A percentile compares a stretch with the other conserved stretches of the same genome.
Conservation (phyloP, 148 eudicot genomes). For the Hydrangea macrophylla region DNA sequence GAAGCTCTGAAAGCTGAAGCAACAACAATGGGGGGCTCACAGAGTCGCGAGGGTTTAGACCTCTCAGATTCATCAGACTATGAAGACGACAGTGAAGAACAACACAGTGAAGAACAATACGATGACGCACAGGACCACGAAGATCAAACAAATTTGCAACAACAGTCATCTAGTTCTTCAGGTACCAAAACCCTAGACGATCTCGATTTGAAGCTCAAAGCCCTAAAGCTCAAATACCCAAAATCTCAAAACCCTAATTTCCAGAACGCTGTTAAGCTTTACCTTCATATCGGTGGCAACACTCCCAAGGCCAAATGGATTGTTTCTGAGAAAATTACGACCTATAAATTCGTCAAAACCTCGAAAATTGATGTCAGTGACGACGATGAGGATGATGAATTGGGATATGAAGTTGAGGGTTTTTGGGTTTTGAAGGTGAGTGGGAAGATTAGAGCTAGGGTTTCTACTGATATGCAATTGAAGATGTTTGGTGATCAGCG, state of each 20-base stretch:
- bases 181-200: constrained; percentile 45
- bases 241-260: constrained; percentile 27
- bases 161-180: constrained; percentile 9
- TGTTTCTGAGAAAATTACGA: constrained; percentile 47
- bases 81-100: constrained; percentile 17
- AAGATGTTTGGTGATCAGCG: constrained; percentile 79
- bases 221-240: constrained; percentile 58
- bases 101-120: constrained; percentile 18
- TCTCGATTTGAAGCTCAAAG: constrained; percentile 52
- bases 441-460: constrained; percentile 53
- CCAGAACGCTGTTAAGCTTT: constrained; percentile 61
- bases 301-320: constrained; percentile 83
- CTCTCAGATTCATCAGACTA: constrained; percentile 25
- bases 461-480: constrained; percentile 75
- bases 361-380: constrained; percentile 24
- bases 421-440: constrained; percentile 69
- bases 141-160: constrained; percentile 9
- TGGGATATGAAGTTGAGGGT: constrained; percentile 11
- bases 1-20: background rate
- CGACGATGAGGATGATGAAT: constrained; percentile 18
- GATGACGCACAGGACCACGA: constrained; percentile 34
- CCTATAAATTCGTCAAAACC: constrained; percentile 40
- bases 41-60: constrained; percentile 65
- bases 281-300: constrained; percentile 72
- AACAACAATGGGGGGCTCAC: constrained; percentile 55